Percentiles rank a stretch among this genome's conserved stretches.
phyloP scores from a whole-genome alignment of 208 protist species.

The Angomonas deanei region DNA sequence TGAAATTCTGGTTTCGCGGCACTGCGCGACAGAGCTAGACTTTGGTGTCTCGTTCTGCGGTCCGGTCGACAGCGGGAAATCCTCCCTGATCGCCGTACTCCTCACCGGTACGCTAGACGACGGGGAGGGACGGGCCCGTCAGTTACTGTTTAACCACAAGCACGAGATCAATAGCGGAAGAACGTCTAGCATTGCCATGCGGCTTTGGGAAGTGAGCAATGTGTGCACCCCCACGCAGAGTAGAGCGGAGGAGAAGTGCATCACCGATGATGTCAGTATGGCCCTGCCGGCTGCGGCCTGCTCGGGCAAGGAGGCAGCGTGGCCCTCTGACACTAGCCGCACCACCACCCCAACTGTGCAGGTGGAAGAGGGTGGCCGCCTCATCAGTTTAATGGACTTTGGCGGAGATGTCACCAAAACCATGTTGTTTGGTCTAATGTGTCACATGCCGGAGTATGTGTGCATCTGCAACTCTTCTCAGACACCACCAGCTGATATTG shows the following conservation, averaged over 20 bases:
- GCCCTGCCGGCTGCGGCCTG: neutral
- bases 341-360: neutral
- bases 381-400: conserved; percentile 64
- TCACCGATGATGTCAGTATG: neutral
- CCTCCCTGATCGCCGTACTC: conserved; percentile 75
- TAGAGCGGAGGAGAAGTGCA: neutral
- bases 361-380: neutral
- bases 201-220: conserved; percentile 71
- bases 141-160: conserved; percentile 92
- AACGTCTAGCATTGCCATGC: conserved; percentile 91
- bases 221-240: conserved; percentile 3
- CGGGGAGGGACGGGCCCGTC: conserved; percentile 65
- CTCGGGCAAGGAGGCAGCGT: neutral
- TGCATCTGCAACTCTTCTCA: conserved; percentile 64
- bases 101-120: conserved; percentile 72
- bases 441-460: conserved; percentile 87
- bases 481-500: conserved; percentile 20
- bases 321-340: neutral
- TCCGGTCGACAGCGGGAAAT: conserved; percentile 78
- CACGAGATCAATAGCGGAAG: conserved; percentile 93
- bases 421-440: conserved; percentile 92
- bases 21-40: conserved; percentile 49
- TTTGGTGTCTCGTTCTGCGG: conserved; percentile 83
- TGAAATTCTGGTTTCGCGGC: conserved; percentile 77
- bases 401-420: conserved; percentile 77